Base-by-base conservation (phyloP, 495 filamentous ascomycete species). In the Parathielavia appendiculata region DNA sequence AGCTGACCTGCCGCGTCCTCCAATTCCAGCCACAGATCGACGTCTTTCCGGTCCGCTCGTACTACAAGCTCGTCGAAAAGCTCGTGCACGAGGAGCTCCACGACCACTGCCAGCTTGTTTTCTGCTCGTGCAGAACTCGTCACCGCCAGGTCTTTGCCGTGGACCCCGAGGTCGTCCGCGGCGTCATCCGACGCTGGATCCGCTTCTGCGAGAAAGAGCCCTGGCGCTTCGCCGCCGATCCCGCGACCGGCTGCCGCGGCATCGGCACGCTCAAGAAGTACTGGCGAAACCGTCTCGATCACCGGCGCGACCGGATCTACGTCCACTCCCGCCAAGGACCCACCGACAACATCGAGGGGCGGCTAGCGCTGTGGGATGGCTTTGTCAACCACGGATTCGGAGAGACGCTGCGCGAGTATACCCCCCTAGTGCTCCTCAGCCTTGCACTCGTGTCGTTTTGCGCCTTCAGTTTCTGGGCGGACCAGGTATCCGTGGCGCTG, bases 1-100 rank as follows among this genome's bases (percentile, higher is more conserved):
- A 16, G 30, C 4, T 0, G 13, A 19, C 30, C 32, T 22, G 48
- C 32, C 4, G 3, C n/a, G 19, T 5, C 8, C 16, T 38, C 48
- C 1, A 10, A 2, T 19, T 50, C 32, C 6, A 6, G 7, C 20
- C 1, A 14, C 48, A 4, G 9, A 8, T 1, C 16, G 30, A 50
- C 4, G 4, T 11, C 8, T 17, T 17, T 4, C 14, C 46, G 34
- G 10, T 26, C 14, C 2, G 14, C 13, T 5, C 6, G 5, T 32
- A 32, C 23, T 19, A 43, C 22, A n/a, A 22, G 14, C 51, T n/a
- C 22, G 39, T 44, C 38, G 51, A 54, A 11, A 40, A 5, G 16
- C 51, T 54, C 14, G 51, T 23, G 16, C 51, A 54, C 38, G 51
- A 38, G 20, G 38, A 54, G 16, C 51, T 54, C 14, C 5, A 0